phyloP scores from a whole-genome alignment of 352 stramenopile genomes.

The Hyaloperonospora brassicae region DNA sequence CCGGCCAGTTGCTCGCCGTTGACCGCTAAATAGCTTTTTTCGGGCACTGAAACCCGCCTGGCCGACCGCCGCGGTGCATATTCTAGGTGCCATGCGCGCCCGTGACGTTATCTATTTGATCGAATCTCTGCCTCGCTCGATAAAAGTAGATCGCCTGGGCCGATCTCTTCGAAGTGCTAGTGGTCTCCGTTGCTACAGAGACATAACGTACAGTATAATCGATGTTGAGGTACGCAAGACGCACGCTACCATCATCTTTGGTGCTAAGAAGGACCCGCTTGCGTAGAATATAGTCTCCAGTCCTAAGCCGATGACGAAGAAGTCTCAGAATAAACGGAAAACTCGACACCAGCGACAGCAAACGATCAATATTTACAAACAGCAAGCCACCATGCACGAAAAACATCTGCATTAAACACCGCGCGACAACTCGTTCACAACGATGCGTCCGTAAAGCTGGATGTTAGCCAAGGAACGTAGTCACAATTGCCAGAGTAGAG shows the following conservation, averaged over 20 bases:
- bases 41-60: slow-evolving; percentile 39
- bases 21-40: slow-evolving; percentile 50
- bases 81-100: slow-evolving; percentile 23
- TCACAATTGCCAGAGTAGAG: background rate
- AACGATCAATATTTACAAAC: slow-evolving; percentile 55
- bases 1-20: slow-evolving; percentile 34
- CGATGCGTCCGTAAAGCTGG: too few relatives aligned
- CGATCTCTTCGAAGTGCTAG: slow-evolving; percentile 60
- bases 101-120: slow-evolving; percentile 32
- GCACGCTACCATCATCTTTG: slow-evolving; percentile 29
- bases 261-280: slow-evolving; percentile 71
- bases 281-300: slow-evolving; percentile 43
- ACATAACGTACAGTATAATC: slow-evolving; percentile 60
- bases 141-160: slow-evolving; percentile 58
- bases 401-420: slow-evolving; percentile 27
- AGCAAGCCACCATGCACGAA: slow-evolving; percentile 56
- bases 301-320: slow-evolving; percentile 65
- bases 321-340: slow-evolving; percentile 51
- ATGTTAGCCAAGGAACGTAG: background rate
- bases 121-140: slow-evolving; percentile 32
- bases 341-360: slow-evolving; percentile 49
- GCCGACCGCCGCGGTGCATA: slow-evolving; percentile 57
- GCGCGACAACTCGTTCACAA: too few relatives aligned
- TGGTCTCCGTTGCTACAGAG: slow-evolving; percentile 32
- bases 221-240: slow-evolving; percentile 46